Evolutionary conservation across 768 basidiomycete genomes (phyloP).

Genomic region (Boletus pseudo-olivaceus): DNA sequence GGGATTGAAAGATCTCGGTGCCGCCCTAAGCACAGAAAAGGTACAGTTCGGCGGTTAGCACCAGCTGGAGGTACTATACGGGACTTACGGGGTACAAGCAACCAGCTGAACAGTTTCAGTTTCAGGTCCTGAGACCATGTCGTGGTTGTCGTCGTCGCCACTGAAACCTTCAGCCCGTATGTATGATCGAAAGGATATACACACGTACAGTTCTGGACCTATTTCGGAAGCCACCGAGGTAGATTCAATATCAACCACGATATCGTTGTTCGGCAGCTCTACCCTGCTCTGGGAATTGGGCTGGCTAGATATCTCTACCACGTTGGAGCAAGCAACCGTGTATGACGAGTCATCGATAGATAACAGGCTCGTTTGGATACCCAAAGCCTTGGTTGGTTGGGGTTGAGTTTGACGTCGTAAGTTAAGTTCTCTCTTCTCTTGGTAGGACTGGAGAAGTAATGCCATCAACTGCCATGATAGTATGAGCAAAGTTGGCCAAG

Average conservation of each 20-base stretch:
- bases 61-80: not conserved
- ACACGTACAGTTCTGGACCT: conserved; percentile 10
- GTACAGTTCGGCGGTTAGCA: not conserved
- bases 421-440: conserved; percentile 17
- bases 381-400: conserved; percentile 13
- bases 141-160: not conserved
- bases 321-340: not conserved
- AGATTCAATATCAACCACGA: not conserved
- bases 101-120: not conserved
- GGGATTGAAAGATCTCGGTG: conserved; percentile 17
- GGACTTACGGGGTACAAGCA: conserved; percentile 21
- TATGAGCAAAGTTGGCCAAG: not conserved
- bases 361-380: conserved; percentile 19
- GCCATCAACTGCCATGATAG: conserved; percentile 18
- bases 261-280: not conserved
- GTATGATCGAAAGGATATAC: not conserved
- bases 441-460: conserved; percentile 23
- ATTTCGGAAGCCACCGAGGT: not conserved
- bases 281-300: not conserved
- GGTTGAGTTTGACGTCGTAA: not conserved
- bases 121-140: not conserved
- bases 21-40: conserved; percentile 6
- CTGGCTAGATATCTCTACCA: not conserved
- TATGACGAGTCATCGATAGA: not conserved
- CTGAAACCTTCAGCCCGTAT: not conserved